Evolutionary conservation across 139 green algal genomes (phyloP).

Genomic region (Limnomonas spitsbergensis): DNA sequence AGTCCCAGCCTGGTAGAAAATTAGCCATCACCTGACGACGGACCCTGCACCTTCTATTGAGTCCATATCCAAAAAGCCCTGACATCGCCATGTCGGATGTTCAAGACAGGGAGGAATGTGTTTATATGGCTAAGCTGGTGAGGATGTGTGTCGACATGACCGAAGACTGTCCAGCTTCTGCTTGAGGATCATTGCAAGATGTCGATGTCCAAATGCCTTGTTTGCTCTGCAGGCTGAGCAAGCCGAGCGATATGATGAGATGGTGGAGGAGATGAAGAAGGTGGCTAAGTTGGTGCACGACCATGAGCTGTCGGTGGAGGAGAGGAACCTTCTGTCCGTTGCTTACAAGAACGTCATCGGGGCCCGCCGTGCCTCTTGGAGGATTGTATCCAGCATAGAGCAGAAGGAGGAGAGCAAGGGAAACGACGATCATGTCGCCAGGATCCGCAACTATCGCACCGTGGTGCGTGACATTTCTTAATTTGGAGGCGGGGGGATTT

Average conservation of each 20-base stretch:
- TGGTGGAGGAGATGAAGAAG: constrained; percentile 96
- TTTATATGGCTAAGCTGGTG: constrained; percentile 24
- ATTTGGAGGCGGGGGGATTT: no score
- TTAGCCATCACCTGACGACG: no score
- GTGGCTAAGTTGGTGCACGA: constrained; percentile 47
- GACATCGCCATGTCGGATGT: neutral
- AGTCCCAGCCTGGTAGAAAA: no score
- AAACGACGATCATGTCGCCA: constrained; percentile 88
- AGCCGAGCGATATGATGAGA: constrained; percentile 89
- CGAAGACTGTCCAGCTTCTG: neutral
- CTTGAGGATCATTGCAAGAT: neutral
- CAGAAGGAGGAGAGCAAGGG: constrained; percentile 99
- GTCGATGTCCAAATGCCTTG: neutral
- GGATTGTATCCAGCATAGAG: constrained; percentile 98
- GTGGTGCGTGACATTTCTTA: no score
- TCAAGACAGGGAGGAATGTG: constrained; percentile 5
- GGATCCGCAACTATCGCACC: constrained; percentile 91
- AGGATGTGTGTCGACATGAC: neutral
- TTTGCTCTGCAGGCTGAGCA: constrained; percentile 86
- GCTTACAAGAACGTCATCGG: constrained; percentile 99
- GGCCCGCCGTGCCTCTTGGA: constrained; percentile 71
- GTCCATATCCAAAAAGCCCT: no score
- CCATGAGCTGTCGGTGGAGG: constrained; percentile 6
- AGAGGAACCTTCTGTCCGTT: constrained; percentile 84
- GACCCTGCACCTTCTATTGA: no score